A percentile compares a stretch with the other conserved stretches of the same genome.
phyloP scores from a whole-genome alignment of 257 asterid species.

The Anisodus acutangulus region DNA sequence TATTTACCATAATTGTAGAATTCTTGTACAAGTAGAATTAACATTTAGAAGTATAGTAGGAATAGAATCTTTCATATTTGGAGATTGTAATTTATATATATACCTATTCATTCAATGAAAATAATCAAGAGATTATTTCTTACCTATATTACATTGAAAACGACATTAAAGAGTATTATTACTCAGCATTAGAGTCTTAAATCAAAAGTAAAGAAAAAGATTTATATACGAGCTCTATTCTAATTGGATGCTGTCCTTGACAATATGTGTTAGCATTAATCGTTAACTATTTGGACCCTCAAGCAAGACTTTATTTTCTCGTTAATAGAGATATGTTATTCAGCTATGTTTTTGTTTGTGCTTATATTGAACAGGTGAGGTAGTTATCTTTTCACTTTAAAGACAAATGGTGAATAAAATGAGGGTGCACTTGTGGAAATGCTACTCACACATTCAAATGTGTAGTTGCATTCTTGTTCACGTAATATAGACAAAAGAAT shows the following conservation, averaged over 20 bases:
- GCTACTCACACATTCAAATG: not conserved
- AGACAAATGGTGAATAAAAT: not conserved
- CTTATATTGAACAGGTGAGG: not conserved
- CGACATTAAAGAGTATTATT: too few relatives aligned
- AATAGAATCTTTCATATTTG: too few relatives aligned
- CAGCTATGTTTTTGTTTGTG: too few relatives aligned
- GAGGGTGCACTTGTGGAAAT: not conserved
- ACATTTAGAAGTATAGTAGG: too few relatives aligned
- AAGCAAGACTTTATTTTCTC: not conserved
- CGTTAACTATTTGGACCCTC: not conserved
- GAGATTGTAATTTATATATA: too few relatives aligned
- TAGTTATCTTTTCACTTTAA: not conserved
- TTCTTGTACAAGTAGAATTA: too few relatives aligned
- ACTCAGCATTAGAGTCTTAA: not conserved
- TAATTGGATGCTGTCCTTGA: not conserved
- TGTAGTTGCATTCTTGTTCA: not conserved
- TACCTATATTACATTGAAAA: too few relatives aligned
- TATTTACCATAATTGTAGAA: too few relatives aligned
- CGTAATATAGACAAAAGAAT: not conserved
- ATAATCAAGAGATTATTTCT: too few relatives aligned
- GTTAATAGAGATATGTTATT: not conserved
- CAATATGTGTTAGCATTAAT: not conserved
- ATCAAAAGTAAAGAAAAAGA: not conserved
- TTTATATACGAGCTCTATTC: not conserved
- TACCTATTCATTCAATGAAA: too few relatives aligned